Conservation (phyloP, 1,284 basidiomycete species). For the Volvariella volvacea region DNA sequence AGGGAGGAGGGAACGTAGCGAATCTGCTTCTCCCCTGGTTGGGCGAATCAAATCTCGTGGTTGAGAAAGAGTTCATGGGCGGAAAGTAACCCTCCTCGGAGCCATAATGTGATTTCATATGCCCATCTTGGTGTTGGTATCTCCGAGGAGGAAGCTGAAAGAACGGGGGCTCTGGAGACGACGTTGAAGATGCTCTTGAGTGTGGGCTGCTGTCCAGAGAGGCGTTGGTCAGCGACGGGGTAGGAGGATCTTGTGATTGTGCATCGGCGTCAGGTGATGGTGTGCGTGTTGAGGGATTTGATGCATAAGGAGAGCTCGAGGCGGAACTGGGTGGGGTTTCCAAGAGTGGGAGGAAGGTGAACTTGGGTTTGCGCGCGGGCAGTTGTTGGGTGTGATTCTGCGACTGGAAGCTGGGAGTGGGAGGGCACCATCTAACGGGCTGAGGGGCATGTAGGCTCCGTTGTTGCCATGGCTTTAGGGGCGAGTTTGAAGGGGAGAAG, state of each 20-base stretch:
- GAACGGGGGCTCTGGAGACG: constrained; percentile 23
- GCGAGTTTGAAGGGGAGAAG: constrained; percentile 2
- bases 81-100: constrained; percentile 7
- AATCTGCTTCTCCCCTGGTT: background rate
- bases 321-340: constrained; percentile 24
- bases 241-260: constrained; percentile 24
- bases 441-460: constrained; percentile 10
- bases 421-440: constrained; percentile 9
- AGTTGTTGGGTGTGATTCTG: constrained; percentile 10
- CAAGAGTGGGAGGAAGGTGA: constrained; percentile 34
- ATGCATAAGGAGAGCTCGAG: constrained; percentile 11
- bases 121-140: background rate
- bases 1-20: too few species aligned
- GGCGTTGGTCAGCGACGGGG: constrained; percentile 30
- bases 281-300: constrained; percentile 14
- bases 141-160: constrained; percentile 12
- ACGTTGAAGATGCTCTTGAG: constrained; percentile 24
- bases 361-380: constrained; percentile 21
- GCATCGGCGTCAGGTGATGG: constrained; percentile 18
- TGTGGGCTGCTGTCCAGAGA: constrained; percentile 30
- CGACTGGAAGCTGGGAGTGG: constrained; percentile 5
- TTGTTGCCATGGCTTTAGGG: constrained; percentile 9
- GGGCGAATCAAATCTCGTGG: background rate
- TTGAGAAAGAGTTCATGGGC: background rate
- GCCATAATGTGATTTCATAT: constrained; percentile 4